phyloP scores from a whole-genome alignment of 2,329 filamentous ascomycete species.

The Penicillium sp. region DNA sequence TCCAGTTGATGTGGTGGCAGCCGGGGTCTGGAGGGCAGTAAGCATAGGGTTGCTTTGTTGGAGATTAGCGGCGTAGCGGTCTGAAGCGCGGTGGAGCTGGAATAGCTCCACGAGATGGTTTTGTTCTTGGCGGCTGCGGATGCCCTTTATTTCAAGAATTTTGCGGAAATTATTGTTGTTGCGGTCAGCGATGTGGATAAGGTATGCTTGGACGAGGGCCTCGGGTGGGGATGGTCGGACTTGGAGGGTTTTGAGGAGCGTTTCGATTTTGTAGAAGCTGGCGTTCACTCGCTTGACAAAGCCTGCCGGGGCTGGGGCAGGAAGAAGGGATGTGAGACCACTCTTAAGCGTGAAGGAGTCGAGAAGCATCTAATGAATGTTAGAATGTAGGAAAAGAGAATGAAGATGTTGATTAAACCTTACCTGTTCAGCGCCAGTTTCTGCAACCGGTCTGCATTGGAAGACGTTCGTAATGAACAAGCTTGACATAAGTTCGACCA shows the following conservation, averaged over 20 bases:
- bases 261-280: conserved; percentile 83
- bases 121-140: conserved; percentile 77
- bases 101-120: conserved; percentile 83
- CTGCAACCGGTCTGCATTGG: conserved; percentile 85
- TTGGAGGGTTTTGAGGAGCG: conserved; percentile 93
- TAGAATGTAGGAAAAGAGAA: not conserved
- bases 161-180: conserved; percentile 95
- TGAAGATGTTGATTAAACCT: conserved; percentile 9
- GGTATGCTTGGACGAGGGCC: conserved; percentile 92
- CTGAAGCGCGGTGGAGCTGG: conserved; percentile 73
- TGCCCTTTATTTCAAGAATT: conserved; percentile 91
- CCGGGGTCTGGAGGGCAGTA: conserved; percentile 56
- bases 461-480: conserved; percentile 82
- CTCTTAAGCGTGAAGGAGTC: conserved; percentile 75
- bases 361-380: conserved; percentile 72
- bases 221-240: conserved; percentile 89
- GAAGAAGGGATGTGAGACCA: conserved; percentile 50
- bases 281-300: conserved; percentile 86
- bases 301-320: conserved; percentile 59
- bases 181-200: conserved; percentile 93
- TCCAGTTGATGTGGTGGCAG: conserved; percentile 30
- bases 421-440: conserved; percentile 90
- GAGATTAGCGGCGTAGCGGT: conserved; percentile 65
- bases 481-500: conserved; percentile 83
- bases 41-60: conserved; percentile 70